Evolutionary conservation across 371 early-diverging fungal species (phyloP), one percentile per base, ranked within the genome.

Genomic region (Cokeromyces recurvatus): DNA sequence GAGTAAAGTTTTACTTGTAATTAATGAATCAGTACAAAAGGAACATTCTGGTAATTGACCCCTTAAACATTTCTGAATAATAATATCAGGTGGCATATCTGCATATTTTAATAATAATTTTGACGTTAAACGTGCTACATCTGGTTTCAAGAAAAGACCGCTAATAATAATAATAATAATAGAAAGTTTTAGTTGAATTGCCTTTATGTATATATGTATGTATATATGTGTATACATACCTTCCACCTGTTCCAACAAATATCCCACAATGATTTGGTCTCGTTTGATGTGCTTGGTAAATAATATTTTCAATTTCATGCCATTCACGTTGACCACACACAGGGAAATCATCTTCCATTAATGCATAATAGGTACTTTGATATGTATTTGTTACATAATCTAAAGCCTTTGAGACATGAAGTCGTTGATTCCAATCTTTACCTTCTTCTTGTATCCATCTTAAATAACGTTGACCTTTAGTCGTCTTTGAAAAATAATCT

Each of bases 241-340:
- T 78, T 38, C 82, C 82, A 45, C 82, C 82, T 7, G 82, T 82
- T 5, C 79, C 82, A 9, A 82, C 75, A 61, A 82, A 82, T 0
- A 77, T 66, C 22, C 79, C 82, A 41, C 82, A 82, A 50, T 80
- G 82, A 29, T 69, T 46, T 19, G 73, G 70, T 1, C 62, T 62
- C 4, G 51, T 51, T 17, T 57, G 45, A 38, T 72, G 61, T 2
- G 82, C 79, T 31, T 66, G 55, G 38, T 74, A 77, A 32, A 82
- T 53, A 10, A 78, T 72, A 27, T 63, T 74, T 47, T 80, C 64
- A 46, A 82, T 66, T 32, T 73, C 59, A 20, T 59, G 68, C 82
- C 82, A 82, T 45, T 66, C 74, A 19, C 56, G 50, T 0, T 59
- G 44, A 20, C 69, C 69, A 45, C 82, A 82, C 0, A 82, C 68